Conservation (phyloP, 2,329 filamentous ascomycete species). For the Thielaviopsis euricoi region DNA sequence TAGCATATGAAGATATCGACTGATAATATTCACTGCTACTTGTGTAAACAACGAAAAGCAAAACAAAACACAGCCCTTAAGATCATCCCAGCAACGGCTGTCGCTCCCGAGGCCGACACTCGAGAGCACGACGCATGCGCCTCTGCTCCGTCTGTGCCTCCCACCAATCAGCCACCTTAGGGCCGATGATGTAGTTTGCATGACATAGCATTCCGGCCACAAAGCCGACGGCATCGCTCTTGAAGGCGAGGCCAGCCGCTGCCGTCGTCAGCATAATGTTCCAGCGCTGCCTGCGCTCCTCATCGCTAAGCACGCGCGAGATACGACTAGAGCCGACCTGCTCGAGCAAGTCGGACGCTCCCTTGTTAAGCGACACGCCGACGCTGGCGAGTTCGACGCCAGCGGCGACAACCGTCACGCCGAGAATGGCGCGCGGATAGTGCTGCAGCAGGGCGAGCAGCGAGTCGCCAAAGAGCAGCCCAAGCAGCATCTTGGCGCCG, state of each 20-base stretch:
- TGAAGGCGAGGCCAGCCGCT: slow-evolving; percentile 66
- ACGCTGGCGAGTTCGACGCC: slow-evolving; percentile 78
- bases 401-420: slow-evolving; percentile 78
- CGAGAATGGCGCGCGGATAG: slow-evolving; percentile 65
- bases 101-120: slow-evolving; percentile 17
- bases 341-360: slow-evolving; percentile 33
- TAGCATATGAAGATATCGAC: neutral
- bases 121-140: slow-evolving; percentile 11
- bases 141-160: slow-evolving; percentile 11
- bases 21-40: too few species aligned
- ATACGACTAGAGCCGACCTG: slow-evolving; percentile 14
- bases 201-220: slow-evolving; percentile 66
- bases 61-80: neutral
- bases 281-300: slow-evolving; percentile 61
- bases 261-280: slow-evolving; percentile 82
- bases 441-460: slow-evolving; percentile 52
- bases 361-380: slow-evolving; percentile 68
- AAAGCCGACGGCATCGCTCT: slow-evolving; percentile 82
- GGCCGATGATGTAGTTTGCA: slow-evolving; percentile 41
- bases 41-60: too few species aligned
- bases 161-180: slow-evolving; percentile 25
- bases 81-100: slow-evolving; percentile 16
- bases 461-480: slow-evolving; percentile 56
- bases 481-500: slow-evolving; percentile 55
- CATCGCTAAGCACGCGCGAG: slow-evolving; percentile 38